Base-by-base conservation (phyloP, 495 filamentous ascomycete genomes). In the Hypoxylon fuscum region DNA sequence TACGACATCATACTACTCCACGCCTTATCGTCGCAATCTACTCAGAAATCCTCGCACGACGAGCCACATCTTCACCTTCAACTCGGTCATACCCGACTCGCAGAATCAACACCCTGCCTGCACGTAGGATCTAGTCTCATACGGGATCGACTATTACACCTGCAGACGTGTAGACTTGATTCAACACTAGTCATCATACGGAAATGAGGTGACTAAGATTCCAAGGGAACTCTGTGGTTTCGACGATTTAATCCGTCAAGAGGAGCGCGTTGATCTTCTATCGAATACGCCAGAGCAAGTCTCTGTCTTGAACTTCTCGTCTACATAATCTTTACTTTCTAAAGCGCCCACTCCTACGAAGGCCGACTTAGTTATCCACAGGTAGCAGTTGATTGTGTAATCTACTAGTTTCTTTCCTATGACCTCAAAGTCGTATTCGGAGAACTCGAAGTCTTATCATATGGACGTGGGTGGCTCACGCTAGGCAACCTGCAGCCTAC, bases 401-500 rank as follows among this genome's bases (percentile, higher is more conserved):
- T 27, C 32, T 44, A 45, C 23, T 20, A n/a, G 37, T 3, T 10
- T 15, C 15, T 46, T 40, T 45, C 15, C 38, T 37, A 14, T 2
- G 5, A 37, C 15, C 34, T 40, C 15, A 7, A 8, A 18, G 15
- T 12, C n/a, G 14, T 20, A 3, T 7, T 12, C 15, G 15, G 15
- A 17, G 27, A 55, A 6, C 29, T 25, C 18, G 18, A 47, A 42
- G 50, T 31, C 23, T 27, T 34, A 51, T 51, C 66, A 55, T 59
- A 72, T 73, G 69, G 72, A 66, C 63, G 25, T 52, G 34, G 42
- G 45, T 47, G 62, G 66, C 50, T 53, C 55, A 46, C 64, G 48
- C 53, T 68, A 68, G 67, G 68, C 59, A 66, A 37, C 61, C 45
- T 64, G 64, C 59, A 66, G 56, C 55, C 60, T 60, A 58, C 60